Base-by-base conservation (phyloP, 306 rosid genomes). In the Acacia confusa region DNA sequence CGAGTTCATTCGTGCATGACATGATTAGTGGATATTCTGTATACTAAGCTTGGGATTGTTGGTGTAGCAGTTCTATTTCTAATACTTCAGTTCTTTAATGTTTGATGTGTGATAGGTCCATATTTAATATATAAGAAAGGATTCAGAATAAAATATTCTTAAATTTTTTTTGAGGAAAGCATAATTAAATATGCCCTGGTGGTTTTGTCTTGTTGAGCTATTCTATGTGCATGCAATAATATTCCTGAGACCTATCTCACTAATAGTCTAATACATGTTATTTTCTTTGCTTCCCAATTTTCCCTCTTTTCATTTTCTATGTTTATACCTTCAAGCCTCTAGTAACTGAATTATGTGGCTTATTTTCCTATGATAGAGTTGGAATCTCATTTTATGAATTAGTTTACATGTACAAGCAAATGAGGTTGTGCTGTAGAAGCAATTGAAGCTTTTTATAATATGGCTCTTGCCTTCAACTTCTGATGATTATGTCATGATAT, bases 401-500 rank as follows among this genome's bases (percentile, higher is more conserved):
- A 50, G n/a, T 22, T 19, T 17, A 50, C 44, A 30, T 27, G 60
- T 27, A 30, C 28, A 4, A 74, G 44, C 13, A 7, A 48, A 48
- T 48, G 78, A 11, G 20, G 3, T 74, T 19, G 66, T 22, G 65
- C 6, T 41, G 57, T 41, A 14, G 53, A 40, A 22, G 79, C 57
- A 75, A 40, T 24, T 75, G 70, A 41, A 75, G 24, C 41, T 60
- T 75, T 75, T 28, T 76, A 41, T 58, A 38, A 12, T 57, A 38
- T 9, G 16, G 22, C 34, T 19, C 17, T 38, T 16, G 32, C 41
- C 63, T 73, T 50, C 43, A 73, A 32, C 12, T 76, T 55, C n/a
- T 41, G 25, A 60, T 76, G 45, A 45, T 40, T 40, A 43, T 58
- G 27, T 48, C 38, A 13, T 82, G 44, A 61, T 53, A 68, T 55